Conservation (phyloP, 169 alveolate species). For the Eimeria brunetti region DNA sequence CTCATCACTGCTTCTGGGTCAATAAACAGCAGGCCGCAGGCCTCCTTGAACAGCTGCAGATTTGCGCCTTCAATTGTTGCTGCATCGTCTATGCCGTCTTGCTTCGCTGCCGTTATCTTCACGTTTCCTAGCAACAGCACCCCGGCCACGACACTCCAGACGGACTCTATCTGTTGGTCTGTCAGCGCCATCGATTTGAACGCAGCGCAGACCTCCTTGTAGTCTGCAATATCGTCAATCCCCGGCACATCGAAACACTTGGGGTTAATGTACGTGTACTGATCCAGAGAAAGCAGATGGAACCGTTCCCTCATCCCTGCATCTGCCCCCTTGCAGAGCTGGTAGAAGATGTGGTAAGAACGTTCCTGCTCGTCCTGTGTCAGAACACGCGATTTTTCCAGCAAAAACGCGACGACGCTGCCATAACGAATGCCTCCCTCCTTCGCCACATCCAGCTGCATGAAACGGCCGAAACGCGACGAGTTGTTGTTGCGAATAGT, state of each 20-base stretch:
- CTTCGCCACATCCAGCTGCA: conserved; percentile 91
- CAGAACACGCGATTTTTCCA: conserved; percentile 90
- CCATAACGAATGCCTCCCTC: conserved; percentile 83
- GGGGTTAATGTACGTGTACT: conserved; percentile 91
- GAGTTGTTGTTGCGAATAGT: conserved; percentile 94
- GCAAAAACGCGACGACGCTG: conserved; percentile 85
- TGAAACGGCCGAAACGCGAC: conserved; percentile 97
- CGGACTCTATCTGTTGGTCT: conserved; percentile 91
- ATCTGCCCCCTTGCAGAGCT: conserved; percentile 94
- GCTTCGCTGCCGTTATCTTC: conserved; percentile 90
- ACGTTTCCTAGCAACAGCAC: conserved; percentile 97
- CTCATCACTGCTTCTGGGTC: conserved; percentile 87
- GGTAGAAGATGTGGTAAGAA: conserved; percentile 98
- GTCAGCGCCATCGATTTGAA: conserved; percentile 94
- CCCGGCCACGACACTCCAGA: conserved; percentile 93
- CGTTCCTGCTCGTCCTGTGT: conserved; percentile 96
- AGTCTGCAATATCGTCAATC: conserved; percentile 97
- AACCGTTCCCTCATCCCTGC: conserved; percentile 86
- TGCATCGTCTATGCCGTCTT: conserved; percentile 92
- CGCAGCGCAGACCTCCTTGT: conserved; percentile 93
- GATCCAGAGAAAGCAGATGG: conserved; percentile 85
- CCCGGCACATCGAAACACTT: conserved; percentile 93
- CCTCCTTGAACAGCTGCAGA: conserved; percentile 85
- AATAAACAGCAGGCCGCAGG: conserved; percentile 90
- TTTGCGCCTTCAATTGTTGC: conserved; percentile 89